phyloP scores from a whole-genome alignment of 208 protist genomes.

The Entamoeba histolytica region DNA sequence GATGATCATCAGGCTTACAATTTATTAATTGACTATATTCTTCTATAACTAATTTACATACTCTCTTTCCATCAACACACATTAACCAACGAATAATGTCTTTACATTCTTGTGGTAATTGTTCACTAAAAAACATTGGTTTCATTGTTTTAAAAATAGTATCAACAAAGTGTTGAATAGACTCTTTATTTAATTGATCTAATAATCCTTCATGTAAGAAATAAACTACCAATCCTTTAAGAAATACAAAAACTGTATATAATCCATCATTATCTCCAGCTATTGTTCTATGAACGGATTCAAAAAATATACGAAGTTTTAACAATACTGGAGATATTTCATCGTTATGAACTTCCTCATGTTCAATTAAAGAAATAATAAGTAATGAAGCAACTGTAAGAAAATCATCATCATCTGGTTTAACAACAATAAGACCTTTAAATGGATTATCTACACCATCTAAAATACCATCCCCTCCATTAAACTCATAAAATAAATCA shows the following conservation, averaged over 20 bases:
- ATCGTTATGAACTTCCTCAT: not conserved
- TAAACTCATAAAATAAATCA: not conserved
- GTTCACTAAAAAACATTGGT: not conserved
- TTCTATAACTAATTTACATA: not conserved
- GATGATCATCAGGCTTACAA: not conserved
- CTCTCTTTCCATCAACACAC: not conserved
- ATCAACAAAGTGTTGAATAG: not conserved
- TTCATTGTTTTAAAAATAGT: not conserved
- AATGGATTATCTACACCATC: not conserved
- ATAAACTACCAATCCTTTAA: not conserved
- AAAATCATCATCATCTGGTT: not conserved
- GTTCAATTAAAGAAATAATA: not conserved
- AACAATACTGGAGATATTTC: not conserved
- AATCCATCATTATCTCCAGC: not conserved
- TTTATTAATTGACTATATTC: not conserved
- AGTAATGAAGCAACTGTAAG: not conserved
- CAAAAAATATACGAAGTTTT: not conserved
- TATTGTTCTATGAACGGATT: not conserved
- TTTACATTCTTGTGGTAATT: not conserved
- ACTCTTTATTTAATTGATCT: not conserved
- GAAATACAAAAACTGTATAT: not conserved
- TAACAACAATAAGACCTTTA: not conserved
- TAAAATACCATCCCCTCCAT: not conserved
- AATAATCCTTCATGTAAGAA: not conserved
- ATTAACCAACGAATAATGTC: not conserved